phyloP scores from a whole-genome alignment of 345 rosid species.

The rapeseed (Brassica napus) region Da-Ae NC_063441.1:19689001-19689500 shows the following conservation, averaged over 20 bases:
- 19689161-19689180: constrained; percentile 94
- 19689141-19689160: constrained; percentile 94
- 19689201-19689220: not conserved
- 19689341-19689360: not conserved
- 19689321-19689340: constrained; percentile 62
- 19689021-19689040: constrained; percentile 36
- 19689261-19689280: constrained; percentile 80
- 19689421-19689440: constrained; percentile 12
- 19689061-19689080: not conserved
- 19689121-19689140: constrained; percentile 73
- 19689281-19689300: constrained; percentile 87
- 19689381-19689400: not conserved
- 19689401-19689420: constrained; percentile 17
- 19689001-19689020: constrained; percentile 92
- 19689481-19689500: constrained; percentile 69
- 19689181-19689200: constrained; percentile 49
- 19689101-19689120: constrained; percentile 54
- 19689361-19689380: constrained; percentile 3
- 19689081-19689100: not conserved
- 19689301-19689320: constrained; percentile 92
- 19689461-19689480: constrained; percentile 91
- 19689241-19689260: constrained; percentile 25
- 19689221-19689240: constrained; percentile 6
- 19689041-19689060: constrained; percentile 6
- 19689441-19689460: constrained; percentile 95